Percentiles rank a stretch among this genome's conserved stretches.
Conservation (phyloP, 169 alveolate genomes). For the Neospora caninum region DNA sequence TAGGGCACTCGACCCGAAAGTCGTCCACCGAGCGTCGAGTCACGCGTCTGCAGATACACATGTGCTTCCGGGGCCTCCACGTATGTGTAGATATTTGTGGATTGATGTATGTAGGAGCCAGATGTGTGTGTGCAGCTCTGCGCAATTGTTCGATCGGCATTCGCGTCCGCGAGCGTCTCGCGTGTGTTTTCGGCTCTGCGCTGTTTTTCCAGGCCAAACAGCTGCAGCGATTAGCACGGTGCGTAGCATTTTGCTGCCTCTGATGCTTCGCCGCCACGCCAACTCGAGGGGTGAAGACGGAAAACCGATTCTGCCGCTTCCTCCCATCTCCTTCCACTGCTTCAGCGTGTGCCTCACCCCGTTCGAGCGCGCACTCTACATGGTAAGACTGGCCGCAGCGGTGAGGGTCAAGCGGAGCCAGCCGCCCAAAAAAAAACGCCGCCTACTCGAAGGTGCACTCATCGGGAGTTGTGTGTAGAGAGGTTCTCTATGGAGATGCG, state of each 20-base stretch:
- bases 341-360: constrained; percentile 78
- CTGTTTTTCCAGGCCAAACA: constrained; percentile 67
- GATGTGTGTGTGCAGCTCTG: neutral
- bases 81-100: too few relatives aligned
- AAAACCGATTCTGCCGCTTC: constrained; percentile 79
- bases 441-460: too few relatives aligned
- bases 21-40: too few relatives aligned
- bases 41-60: too few relatives aligned
- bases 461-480: too few relatives aligned
- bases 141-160: constrained; percentile 14
- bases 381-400: constrained; percentile 19
- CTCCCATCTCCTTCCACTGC: constrained; percentile 83
- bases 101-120: neutral
- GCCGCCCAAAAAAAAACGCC: too few relatives aligned
- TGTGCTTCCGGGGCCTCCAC: too few relatives aligned
- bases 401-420: too few relatives aligned
- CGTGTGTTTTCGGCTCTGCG: neutral
- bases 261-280: constrained; percentile 90
- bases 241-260: constrained; percentile 82
- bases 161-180: neutral
- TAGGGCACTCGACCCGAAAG: too few relatives aligned
- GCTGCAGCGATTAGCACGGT: constrained; percentile 75
- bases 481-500: too few relatives aligned
- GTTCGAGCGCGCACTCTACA: constrained; percentile 77
- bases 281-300: constrained; percentile 82